phyloP scores from a whole-genome alignment of 2,329 filamentous ascomycete genomes.

The Diaporthe ilicicola region DNA sequence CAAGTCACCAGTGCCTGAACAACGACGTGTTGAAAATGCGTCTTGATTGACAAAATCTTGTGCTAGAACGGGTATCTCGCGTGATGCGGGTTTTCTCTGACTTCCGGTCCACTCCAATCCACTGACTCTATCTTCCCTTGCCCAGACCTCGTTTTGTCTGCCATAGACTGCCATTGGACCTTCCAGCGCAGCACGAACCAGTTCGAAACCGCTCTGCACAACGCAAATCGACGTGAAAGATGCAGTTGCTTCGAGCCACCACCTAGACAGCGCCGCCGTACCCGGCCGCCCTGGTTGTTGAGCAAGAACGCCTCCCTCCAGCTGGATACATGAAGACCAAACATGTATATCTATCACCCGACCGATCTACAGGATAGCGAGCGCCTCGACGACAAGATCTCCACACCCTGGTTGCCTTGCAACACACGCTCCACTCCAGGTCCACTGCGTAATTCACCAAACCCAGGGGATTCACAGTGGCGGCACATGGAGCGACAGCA shows the following conservation, averaged over 20 bases:
- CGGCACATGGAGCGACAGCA: neutral
- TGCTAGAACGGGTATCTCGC: constrained; percentile 24
- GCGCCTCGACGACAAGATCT: neutral
- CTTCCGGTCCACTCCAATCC: neutral
- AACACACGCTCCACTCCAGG: neutral
- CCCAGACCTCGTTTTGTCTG: neutral
- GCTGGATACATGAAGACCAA: neutral
- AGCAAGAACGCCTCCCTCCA: neutral
- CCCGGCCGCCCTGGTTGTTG: neutral
- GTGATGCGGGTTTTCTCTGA: neutral
- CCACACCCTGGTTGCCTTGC: neutral
- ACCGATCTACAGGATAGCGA: neutral
- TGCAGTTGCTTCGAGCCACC: neutral
- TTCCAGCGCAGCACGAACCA: constrained; percentile 11
- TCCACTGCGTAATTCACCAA: neutral
- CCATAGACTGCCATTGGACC: neutral
- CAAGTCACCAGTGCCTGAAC: too few species aligned
- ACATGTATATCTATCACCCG: neutral
- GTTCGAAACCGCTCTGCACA: neutral
- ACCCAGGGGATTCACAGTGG: neutral
- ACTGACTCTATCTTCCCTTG: neutral
- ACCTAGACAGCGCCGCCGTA: neutral
- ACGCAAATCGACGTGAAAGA: neutral
- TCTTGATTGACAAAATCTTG: constrained; percentile 19
- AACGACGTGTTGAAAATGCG: neutral